phyloP scores from a whole-genome alignment of 805 yeast genomes.

The Cyberlindnera galapagoensis region DNA sequence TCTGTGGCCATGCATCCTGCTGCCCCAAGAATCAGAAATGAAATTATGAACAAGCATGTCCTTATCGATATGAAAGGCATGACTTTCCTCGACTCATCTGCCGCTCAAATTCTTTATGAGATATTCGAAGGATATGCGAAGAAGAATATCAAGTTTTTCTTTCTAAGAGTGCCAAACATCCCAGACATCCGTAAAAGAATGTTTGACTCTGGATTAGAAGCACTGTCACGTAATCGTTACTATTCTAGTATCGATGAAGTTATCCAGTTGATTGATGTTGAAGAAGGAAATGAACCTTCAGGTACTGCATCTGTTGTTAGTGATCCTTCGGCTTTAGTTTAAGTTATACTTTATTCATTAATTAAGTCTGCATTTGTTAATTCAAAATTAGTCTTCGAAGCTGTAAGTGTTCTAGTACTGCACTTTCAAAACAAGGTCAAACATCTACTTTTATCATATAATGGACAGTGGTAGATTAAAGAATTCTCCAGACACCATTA shows the following conservation, averaged over 20 bases:
- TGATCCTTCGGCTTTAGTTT: too few relatives aligned
- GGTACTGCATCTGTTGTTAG: too few relatives aligned
- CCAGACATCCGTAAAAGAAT: constrained; percentile 43
- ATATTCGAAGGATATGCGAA: constrained; percentile 50
- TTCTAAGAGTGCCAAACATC: constrained; percentile 52
- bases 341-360: too few relatives aligned
- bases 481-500: too few relatives aligned
- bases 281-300: constrained; percentile 2
- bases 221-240: constrained; percentile 24
- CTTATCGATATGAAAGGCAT: constrained; percentile 77
- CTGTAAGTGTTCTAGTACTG: too few relatives aligned
- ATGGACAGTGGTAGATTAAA: too few relatives aligned
- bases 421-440: too few relatives aligned
- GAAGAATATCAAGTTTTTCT: constrained; percentile 49
- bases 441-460: too few relatives aligned
- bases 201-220: constrained; percentile 47
- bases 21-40: constrained; percentile 42
- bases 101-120: constrained; percentile 63
- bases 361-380: too few relatives aligned
- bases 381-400: too few relatives aligned
- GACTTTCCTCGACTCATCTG: constrained; percentile 74
- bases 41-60: constrained; percentile 46
- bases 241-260: constrained; percentile 22
- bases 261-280: constrained; percentile 14
- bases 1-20: constrained; percentile 74